Conservation (phyloP, 495 filamentous ascomycete genomes). For the Annulohypoxylon nitens region DNA sequence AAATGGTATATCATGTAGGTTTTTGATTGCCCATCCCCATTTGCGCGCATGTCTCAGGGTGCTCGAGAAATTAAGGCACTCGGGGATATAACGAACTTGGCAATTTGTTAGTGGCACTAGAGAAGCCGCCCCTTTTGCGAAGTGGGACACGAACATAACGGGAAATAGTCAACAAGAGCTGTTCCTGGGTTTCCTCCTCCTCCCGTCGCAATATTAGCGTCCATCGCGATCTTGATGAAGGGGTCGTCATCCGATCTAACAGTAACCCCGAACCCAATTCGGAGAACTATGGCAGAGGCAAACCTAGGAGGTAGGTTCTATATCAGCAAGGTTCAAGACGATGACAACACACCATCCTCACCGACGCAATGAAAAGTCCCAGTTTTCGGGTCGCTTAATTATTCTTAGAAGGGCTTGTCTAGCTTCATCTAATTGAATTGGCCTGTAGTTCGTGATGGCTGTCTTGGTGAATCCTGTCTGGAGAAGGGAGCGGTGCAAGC, state of each 20-base stretch:
- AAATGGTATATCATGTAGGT: conserved; percentile 51
- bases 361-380: conserved; percentile 42
- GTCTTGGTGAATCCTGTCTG: conserved; percentile 59
- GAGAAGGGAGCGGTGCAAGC: conserved; percentile 59
- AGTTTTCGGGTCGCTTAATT: conserved; percentile 31
- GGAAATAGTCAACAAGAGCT: conserved; percentile 62
- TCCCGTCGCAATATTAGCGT: conserved; percentile 58
- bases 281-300: conserved; percentile 55
- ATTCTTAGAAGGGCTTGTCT: conserved; percentile 44
- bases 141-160: conserved; percentile 29
- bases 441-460: conserved; percentile 48
- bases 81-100: conserved; percentile 55
- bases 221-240: conserved; percentile 60
- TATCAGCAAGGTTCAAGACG: conserved; percentile 7
- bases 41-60: conserved; percentile 54
- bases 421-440: conserved; percentile 54
- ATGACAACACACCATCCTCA: background rate
- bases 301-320: conserved; percentile 37
- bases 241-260: conserved; percentile 58
- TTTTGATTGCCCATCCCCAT: conserved; percentile 55
- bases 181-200: conserved; percentile 60
- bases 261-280: conserved; percentile 61
- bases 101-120: conserved; percentile 19
- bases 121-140: conserved; percentile 27
- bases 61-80: conserved; percentile 59